These are phyloP conservation scores for Microdochium nivale DNA, from an alignment of 2,329 filamentous ascomycete genomes.

Conservation along the genomic window DNA sequence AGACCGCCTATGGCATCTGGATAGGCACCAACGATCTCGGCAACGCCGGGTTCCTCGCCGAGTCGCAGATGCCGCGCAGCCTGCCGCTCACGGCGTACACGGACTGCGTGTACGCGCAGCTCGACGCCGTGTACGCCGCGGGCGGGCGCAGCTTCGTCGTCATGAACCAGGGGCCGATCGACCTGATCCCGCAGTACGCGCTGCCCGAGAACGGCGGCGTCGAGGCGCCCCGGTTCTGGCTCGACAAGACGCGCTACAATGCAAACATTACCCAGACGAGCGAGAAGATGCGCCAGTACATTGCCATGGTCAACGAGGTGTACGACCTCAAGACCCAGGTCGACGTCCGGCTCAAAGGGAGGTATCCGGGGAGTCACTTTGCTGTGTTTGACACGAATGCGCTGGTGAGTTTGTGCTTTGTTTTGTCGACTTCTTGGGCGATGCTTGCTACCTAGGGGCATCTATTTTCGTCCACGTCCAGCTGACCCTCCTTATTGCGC, in stretches of 20 bases:
- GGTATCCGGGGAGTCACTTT: conserved; percentile 39
- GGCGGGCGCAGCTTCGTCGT: conserved; percentile 50
- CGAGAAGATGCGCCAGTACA: conserved; percentile 41
- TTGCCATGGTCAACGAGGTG: conserved; percentile 39
- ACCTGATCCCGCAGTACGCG: conserved; percentile 45
- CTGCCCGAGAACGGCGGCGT: conserved; percentile 33
- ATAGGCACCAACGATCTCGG: conserved; percentile 56
- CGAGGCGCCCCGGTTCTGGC: conserved; percentile 33
- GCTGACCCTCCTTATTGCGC: neutral
- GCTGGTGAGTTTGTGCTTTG: conserved; percentile 25
- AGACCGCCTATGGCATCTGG: conserved; percentile 51
- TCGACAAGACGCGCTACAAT: conserved; percentile 24
- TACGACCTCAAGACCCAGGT: conserved; percentile 42
- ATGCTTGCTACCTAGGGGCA: neutral
- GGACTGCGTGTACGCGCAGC: conserved; percentile 41
- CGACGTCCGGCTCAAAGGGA: conserved; percentile 27
- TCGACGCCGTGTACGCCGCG: conserved; percentile 38
- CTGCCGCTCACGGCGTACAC: conserved; percentile 44
- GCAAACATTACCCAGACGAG: conserved; percentile 39
- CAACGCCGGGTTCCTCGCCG: conserved; percentile 40
- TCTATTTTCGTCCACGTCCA: neutral
- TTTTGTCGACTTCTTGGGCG: neutral
- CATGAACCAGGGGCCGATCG: conserved; percentile 43
- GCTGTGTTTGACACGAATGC: conserved; percentile 46
- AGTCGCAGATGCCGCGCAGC: conserved; percentile 33